A percentile compares a stretch with the other conserved stretches of the same genome.
phyloP scores from a whole-genome alignment of 2,329 filamentous ascomycete genomes.

The Exophiala sideris region DNA sequence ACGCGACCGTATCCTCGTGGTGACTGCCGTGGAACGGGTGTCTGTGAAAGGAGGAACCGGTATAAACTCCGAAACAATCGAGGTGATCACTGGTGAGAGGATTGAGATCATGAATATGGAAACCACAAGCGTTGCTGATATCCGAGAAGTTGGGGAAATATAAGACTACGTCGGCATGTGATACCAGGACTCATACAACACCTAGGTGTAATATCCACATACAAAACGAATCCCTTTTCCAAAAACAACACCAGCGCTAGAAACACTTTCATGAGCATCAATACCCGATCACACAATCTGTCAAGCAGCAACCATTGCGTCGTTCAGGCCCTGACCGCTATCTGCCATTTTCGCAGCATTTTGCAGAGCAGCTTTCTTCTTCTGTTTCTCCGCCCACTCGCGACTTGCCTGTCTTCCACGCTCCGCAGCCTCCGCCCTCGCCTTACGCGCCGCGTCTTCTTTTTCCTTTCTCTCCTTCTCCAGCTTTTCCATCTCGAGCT shows the following conservation, averaged over 20 bases:
- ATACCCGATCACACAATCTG: neutral
- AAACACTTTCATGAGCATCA: neutral
- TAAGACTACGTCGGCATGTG: neutral
- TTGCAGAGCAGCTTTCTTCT: slow-evolving; percentile 23
- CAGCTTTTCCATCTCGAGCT: slow-evolving; percentile 26
- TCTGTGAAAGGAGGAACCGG: too few relatives aligned
- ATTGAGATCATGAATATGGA: too few relatives aligned
- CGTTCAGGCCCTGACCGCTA: neutral
- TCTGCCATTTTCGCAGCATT: slow-evolving; percentile 8
- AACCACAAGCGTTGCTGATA: too few relatives aligned
- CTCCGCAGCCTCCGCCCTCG: slow-evolving; percentile 35
- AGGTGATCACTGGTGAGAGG: too few relatives aligned
- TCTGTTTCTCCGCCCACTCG: slow-evolving; percentile 37
- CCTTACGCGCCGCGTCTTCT: slow-evolving; percentile 34
- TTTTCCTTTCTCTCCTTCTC: slow-evolving; percentile 33
- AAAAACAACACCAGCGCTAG: slow-evolving; percentile 3
- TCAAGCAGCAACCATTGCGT: slow-evolving; percentile 4
- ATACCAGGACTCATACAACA: too few relatives aligned
- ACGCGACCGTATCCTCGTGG: too few relatives aligned
- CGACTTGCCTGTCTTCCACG: slow-evolving; percentile 34
- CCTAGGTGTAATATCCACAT: too few relatives aligned
- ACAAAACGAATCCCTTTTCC: neutral
- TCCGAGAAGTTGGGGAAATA: neutral
- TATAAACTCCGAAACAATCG: too few relatives aligned
- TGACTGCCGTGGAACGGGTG: too few relatives aligned